phyloP scores from a whole-genome alignment of 176 grass and related monocot species.

The Chrysopogon serrulatus region DNA sequence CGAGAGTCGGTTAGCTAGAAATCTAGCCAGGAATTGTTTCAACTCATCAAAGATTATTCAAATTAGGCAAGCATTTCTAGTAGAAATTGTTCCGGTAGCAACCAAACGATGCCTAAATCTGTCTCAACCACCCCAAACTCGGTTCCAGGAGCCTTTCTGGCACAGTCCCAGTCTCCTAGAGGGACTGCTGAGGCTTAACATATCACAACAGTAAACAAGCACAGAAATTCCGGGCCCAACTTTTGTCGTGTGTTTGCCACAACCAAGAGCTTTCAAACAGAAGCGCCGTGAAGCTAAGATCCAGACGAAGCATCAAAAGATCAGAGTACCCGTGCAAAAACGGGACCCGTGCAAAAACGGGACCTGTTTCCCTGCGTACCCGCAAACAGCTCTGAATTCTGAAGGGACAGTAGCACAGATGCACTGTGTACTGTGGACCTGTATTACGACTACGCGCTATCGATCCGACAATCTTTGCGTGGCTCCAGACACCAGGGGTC shows the following conservation, averaged over 20 bases:
- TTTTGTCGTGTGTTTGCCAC: background rate
- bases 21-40: too few relatives aligned
- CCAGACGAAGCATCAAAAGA: background rate
- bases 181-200: background rate
- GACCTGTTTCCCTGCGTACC: background rate
- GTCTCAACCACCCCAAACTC: background rate
- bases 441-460: background rate
- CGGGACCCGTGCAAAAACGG: background rate
- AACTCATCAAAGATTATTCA: too few relatives aligned
- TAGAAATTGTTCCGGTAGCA: too few relatives aligned
- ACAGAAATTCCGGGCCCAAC: background rate
- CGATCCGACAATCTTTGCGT: background rate
- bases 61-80: too few relatives aligned
- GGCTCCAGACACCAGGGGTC: background rate
- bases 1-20: too few relatives aligned
- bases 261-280: background rate
- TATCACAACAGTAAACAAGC: background rate
- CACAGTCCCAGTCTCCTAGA: background rate
- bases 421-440: too few relatives aligned
- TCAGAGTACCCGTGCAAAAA: background rate
- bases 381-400: conserved; percentile 8
- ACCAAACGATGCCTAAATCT: too few relatives aligned
- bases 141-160: background rate
- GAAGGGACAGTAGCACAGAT: background rate
- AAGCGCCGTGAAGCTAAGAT: background rate